Conservation (phyloP, 345 rosid genomes). For the Citrus unshiu region DNA sequence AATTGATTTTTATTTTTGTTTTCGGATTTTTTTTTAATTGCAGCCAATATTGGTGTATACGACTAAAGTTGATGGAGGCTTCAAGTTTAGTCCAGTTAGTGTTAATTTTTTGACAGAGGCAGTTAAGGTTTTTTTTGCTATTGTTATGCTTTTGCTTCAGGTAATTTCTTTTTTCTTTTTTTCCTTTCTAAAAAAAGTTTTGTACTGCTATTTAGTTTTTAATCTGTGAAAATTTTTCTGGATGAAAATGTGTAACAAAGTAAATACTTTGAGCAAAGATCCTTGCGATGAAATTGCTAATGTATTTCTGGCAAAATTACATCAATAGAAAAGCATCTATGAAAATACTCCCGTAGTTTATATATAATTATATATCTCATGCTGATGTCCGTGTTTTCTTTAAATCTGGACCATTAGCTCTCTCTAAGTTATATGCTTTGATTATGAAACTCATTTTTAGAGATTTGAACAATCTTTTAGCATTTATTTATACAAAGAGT, state of each 20-base stretch:
- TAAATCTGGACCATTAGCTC: not conserved
- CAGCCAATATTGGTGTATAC: conserved; percentile 73
- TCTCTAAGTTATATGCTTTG: not conserved
- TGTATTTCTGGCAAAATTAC: not conserved
- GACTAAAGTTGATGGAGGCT: conserved; percentile 78
- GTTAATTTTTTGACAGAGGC: conserved; percentile 79
- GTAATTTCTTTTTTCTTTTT: conserved; percentile 20
- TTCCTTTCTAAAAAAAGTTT: not conserved
- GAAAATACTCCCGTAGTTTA: not conserved
- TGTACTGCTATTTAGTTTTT: not conserved
- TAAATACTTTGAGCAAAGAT: no score
- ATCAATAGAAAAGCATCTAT: not conserved
- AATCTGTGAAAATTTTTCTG: not conserved
- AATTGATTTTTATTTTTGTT: not conserved
- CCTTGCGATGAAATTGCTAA: not conserved
- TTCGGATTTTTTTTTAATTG: not conserved
- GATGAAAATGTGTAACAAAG: no score
- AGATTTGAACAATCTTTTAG: not conserved
- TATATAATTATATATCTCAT: no score
- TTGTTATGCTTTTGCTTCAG: conserved; percentile 69
- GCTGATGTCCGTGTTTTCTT: not conserved
- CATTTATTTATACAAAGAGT: not conserved
- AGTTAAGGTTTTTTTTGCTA: conserved; percentile 64
- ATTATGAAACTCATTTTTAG: not conserved
- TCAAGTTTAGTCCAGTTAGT: conserved; percentile 70